Evolutionary conservation across 176 grass and related monocot species (phyloP).

Genomic region (Leersia perrieri): DNA sequence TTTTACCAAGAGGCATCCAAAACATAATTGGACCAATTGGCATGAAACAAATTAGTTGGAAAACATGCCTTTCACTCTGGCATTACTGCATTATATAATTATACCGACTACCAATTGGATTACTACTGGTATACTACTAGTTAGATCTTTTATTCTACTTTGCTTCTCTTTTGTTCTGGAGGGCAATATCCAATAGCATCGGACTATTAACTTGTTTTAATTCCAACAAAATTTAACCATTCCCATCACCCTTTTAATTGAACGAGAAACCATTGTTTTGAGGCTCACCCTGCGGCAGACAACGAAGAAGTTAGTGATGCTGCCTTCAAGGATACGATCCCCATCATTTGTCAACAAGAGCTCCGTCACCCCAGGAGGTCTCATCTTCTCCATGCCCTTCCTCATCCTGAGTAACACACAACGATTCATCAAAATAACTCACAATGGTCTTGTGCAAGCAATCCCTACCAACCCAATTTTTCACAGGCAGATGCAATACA

Average conservation of each 20-base stretch:
- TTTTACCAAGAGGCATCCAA: neutral
- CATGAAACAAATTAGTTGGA: neutral
- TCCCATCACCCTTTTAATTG: neutral
- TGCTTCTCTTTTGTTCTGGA: neutral
- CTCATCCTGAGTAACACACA: slow-evolving; percentile 45
- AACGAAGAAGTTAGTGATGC: slow-evolving; percentile 84
- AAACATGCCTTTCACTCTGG: slow-evolving; percentile 2
- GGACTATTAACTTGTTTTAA: neutral
- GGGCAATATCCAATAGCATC: neutral
- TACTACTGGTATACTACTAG: slow-evolving; percentile 1
- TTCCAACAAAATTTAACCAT: neutral
- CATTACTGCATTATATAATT: neutral
- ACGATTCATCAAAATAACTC: neutral
- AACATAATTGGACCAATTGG: neutral
- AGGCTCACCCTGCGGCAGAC: slow-evolving; percentile 54
- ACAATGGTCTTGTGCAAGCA: neutral
- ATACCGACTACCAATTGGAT: neutral
- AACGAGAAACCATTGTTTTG: neutral
- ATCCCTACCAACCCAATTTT: neutral
- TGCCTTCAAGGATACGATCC: slow-evolving; percentile 80
- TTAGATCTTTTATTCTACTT: neutral
- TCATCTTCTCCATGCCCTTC: slow-evolving; percentile 86
- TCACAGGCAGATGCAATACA: neutral
- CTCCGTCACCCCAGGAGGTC: slow-evolving; percentile 65
- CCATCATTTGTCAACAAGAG: slow-evolving; percentile 80